Percentiles rank a stretch among this genome's conserved stretches.
phyloP scores from a whole-genome alignment of 257 asterid species.

The Linaria vulgaris region DNA sequence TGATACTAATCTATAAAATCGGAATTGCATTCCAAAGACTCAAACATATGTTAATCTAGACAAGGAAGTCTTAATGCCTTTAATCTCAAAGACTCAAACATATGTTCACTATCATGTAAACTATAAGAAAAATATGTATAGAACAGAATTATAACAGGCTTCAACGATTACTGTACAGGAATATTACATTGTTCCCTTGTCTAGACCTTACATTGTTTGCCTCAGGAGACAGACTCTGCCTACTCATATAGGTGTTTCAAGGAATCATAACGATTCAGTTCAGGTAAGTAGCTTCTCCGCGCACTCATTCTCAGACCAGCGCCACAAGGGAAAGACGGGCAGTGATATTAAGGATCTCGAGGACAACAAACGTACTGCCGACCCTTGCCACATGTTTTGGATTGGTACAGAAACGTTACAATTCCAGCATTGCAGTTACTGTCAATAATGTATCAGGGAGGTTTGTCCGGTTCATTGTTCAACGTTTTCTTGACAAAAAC shows the following conservation, averaged over 20 bases:
- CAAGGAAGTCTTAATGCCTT: too few species aligned
- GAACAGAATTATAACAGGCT: too few species aligned
- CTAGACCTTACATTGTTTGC: too few species aligned
- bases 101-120: too few species aligned
- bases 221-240: constrained; percentile 28
- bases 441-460: constrained; percentile 62
- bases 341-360: constrained; percentile 30
- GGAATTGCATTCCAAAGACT: too few species aligned
- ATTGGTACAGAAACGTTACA: constrained; percentile 53
- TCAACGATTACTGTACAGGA: too few species aligned
- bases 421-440: constrained; percentile 84
- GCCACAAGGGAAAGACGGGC: constrained; percentile 35
- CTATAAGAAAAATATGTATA: too few species aligned
- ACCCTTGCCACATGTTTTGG: constrained; percentile 35
- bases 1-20: too few species aligned
- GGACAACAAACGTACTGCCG: constrained; percentile 28
- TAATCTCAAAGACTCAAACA: too few species aligned
- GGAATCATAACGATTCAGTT: constrained; percentile 28
- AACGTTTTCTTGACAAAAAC: constrained; percentile 42
- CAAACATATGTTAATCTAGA: too few species aligned
- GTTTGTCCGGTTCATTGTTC: constrained; percentile 35
- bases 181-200: too few species aligned
- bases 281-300: constrained; percentile 23
- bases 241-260: constrained; percentile 30
- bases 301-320: constrained; percentile 31